Percentiles rank a stretch among this genome's conserved stretches.
Conservation (phyloP, 2,329 filamentous ascomycete genomes). For the Arthrobotrys megalospora region DNA sequence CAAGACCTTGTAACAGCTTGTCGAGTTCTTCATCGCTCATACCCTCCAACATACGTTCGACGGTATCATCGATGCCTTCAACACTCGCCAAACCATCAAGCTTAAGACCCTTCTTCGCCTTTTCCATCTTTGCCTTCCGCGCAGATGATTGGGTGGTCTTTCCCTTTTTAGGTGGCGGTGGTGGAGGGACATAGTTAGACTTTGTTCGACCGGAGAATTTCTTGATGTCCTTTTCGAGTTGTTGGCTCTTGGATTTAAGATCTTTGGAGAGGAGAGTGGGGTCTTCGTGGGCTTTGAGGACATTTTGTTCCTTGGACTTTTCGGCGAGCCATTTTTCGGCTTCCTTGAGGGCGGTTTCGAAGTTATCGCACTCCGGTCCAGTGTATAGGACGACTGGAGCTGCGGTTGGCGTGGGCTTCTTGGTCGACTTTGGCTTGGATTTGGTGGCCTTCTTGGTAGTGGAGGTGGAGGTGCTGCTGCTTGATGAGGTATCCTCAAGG, state of each 20-base stretch:
- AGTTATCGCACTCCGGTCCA: slow-evolving; percentile 77
- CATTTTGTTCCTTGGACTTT: slow-evolving; percentile 79
- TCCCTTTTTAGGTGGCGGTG: slow-evolving; percentile 32
- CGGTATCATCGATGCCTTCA: slow-evolving; percentile 80
- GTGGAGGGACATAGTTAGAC: slow-evolving; percentile 43
- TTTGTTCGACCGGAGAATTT: slow-evolving; percentile 49
- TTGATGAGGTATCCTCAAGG: slow-evolving; percentile 64
- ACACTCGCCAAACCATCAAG: slow-evolving; percentile 75
- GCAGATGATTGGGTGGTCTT: slow-evolving; percentile 2
- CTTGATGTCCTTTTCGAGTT: slow-evolving; percentile 43
- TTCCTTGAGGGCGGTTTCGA: slow-evolving; percentile 76
- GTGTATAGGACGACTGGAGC: slow-evolving; percentile 79
- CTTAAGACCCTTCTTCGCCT: slow-evolving; percentile 26
- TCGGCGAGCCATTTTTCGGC: slow-evolving; percentile 82
- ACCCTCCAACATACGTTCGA: slow-evolving; percentile 86
- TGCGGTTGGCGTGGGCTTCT: slow-evolving; percentile 67
- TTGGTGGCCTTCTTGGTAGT: slow-evolving; percentile 66
- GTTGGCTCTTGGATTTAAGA: slow-evolving; percentile 73
- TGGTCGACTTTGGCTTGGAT: slow-evolving; percentile 65
- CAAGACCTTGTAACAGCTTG: slow-evolving; percentile 48
- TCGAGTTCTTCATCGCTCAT: slow-evolving; percentile 52
- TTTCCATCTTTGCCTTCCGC: slow-evolving; percentile 10
- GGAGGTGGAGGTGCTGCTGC: slow-evolving; percentile 65
- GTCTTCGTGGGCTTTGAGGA: slow-evolving; percentile 79
- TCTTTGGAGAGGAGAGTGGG: slow-evolving; percentile 82